Base-by-base conservation (phyloP, 169 alveolate species). In the Plasmodium relictum region DNA sequence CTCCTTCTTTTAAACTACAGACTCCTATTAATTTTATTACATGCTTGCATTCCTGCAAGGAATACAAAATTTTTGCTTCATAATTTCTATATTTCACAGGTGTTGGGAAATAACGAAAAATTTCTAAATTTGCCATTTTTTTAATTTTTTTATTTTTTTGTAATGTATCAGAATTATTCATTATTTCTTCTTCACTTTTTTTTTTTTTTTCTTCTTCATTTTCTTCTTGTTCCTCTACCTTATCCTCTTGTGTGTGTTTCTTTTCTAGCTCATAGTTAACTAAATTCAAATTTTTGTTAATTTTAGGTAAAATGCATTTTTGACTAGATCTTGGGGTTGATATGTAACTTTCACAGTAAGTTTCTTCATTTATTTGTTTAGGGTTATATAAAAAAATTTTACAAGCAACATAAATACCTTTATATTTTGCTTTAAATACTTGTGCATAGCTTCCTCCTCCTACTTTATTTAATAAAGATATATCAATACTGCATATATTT, bases 11-110 rank as follows among this genome's bases (percentile, higher is more conserved):
- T 44, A 92, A 42, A 24, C 92, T 92, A 69, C 93, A 85, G 3
- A 80, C 80, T 1, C 95, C 95, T 2, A 88, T 24, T 18, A 92
- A 74, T 20, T 88, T 78, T 42, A 92, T 92, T 31, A 92, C 92
- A 72, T 92, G 62, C 22, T 68, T 74, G 45, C 92, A 92, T 8
- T 74, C 88, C 6, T 56, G 65, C 20, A 92, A 50, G 14, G 80
- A 88, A 22, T 56, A 73, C n/a, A 92, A 69, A 71, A 92, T 72
- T 37, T 89, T 92, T 18, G 91, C 93, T 71, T 92, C 95, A 88
- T 92, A 92, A 72, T 92, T 80, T 61, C 93, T 66, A 78, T 85
- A 73, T 66, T 92, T 92, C 22, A 92, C 88, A 7, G 93, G 93
- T 50, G 95, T 92, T 16, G 95, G 95, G 16, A 88, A 68, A 69